Evolutionary conservation across 139 green algal species (phyloP).

Genomic region (Mesotaenium endlicherianum): DNA sequence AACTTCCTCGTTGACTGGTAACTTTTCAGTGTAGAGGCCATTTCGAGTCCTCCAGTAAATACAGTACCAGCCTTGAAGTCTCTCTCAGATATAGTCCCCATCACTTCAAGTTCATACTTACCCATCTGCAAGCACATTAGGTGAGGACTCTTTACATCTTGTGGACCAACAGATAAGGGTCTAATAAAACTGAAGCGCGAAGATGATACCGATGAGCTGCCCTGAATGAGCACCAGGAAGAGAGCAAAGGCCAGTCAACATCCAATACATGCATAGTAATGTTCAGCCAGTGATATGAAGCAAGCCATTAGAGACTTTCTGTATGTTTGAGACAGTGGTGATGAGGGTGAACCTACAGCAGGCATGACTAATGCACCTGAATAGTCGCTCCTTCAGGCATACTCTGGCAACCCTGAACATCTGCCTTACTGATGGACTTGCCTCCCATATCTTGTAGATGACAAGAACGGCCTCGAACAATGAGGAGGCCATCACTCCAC

Average conservation of each 20-base stretch:
- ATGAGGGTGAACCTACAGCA: not conserved
- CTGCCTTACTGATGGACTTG: not conserved
- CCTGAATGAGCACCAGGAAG: not conserved
- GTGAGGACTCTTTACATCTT: not conserved
- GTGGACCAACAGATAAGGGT: not conserved
- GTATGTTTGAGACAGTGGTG: not conserved
- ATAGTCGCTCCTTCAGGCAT: not conserved
- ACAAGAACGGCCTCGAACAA: not conserved
- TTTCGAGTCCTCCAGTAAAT: not conserved
- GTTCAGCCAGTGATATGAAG: not conserved
- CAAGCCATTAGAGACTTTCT: not conserved
- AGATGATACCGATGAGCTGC: not conserved
- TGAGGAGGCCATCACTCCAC: slow-evolving; percentile 24
- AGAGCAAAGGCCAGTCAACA: not conserved
- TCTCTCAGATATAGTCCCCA: not conserved
- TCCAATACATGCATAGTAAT: not conserved
- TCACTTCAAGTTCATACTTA: slow-evolving; percentile 2
- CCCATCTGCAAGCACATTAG: slow-evolving; percentile 1
- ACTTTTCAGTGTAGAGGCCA: not conserved
- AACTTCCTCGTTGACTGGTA: not conserved
- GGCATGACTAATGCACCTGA: slow-evolving; percentile 5
- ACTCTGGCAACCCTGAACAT: not conserved
- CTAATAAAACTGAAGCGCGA: not conserved
- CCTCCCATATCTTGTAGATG: not conserved
- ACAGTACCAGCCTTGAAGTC: not conserved